Evolutionary conservation across 306 rosid genomes (phyloP), one percentile per base, ranked within the genome.

Genomic region (Astragalus glycyphyllos): DNA sequence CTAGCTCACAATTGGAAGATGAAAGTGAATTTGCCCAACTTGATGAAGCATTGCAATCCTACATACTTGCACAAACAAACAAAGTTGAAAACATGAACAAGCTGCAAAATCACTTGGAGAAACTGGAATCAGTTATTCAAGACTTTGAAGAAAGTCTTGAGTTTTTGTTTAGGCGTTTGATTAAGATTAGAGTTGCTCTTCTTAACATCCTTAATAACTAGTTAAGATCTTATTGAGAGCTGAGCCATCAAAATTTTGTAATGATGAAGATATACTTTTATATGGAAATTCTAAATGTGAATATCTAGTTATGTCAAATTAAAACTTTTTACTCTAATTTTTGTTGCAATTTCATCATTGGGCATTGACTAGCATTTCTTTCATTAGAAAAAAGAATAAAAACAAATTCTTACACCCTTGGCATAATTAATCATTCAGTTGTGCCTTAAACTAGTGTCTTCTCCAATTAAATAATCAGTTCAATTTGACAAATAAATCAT

Each of bases 51-150:
- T 68, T 73, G 62, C 72, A 60, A 13, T 68, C 58, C 8, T 44
- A 44, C 60, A 15, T 72, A 4, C 15, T 51, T 35, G 5, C 37
- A 1, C 65, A 55, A 26, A 11, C 45, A 59, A 32, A 44, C 15
- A 79, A 79, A 32, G 50, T 4, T 59, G 62, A 61, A 4, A 14
- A 46, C 69, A 56, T 55, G 16, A 64, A 34, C 11, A 50, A 51
- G n/a, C 51, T 80, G n/a, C 75, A 80, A 14, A 62, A 63, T 17
- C 49, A 50, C 8, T 58, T 80, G 41, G 66, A 70, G 66, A 68
- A 62, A 12, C 0, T 74, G 34, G 84, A 80, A 41, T 62, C 55
- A 0, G 12, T 20, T 10, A 63, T 20, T 20, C 23, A 20, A 20
- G 23, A 20, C 23, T 0, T 20, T 20, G 23, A 20, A 20, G 23